phyloP scores from a whole-genome alignment of 768 basidiomycete species.

The Russula griseocarnosa region DNA sequence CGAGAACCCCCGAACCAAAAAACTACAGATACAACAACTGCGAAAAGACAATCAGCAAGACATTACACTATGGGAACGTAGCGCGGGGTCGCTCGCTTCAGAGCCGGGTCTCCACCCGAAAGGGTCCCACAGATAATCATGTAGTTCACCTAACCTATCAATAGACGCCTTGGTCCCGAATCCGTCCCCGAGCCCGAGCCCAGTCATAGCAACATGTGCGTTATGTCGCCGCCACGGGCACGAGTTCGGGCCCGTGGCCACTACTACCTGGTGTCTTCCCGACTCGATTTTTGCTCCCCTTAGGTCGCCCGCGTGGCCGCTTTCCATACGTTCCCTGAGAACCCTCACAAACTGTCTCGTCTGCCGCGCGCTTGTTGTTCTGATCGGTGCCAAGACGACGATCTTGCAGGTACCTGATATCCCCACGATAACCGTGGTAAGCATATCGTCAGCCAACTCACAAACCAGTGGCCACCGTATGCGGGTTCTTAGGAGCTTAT shows the following conservation, averaged over 20 bases:
- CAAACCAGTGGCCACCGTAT: neutral
- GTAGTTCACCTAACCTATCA: neutral
- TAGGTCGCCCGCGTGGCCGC: slow-evolving; percentile 37
- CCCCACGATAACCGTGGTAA: neutral
- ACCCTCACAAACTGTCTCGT: slow-evolving; percentile 26
- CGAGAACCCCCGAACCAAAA: neutral
- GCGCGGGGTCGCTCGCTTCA: slow-evolving; percentile 2
- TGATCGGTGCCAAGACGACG: slow-evolving; percentile 34
- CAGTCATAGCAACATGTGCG: neutral
- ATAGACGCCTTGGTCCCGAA: slow-evolving; percentile 1
- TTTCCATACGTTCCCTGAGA: slow-evolving; percentile 32
- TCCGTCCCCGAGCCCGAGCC: neutral
- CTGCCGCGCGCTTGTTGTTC: slow-evolving; percentile 31
- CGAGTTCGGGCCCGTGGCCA: slow-evolving; percentile 15
- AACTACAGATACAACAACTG: slow-evolving; percentile 13
- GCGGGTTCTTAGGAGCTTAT: neutral
- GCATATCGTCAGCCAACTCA: slow-evolving; percentile 1
- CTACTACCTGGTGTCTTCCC: slow-evolving; percentile 19
- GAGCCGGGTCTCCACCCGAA: slow-evolving; percentile 21
- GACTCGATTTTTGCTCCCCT: slow-evolving; percentile 36
- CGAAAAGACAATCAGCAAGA: neutral
- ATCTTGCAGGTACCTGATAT: slow-evolving; percentile 34
- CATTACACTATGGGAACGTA: neutral
- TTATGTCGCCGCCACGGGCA: neutral
- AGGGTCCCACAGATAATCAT: slow-evolving; percentile 4